A percentile compares a stretch with the other conserved stretches of the same genome.
These are phyloP conservation scores for Podospora bellae-mahoneyi DNA, from an alignment of 495 filamentous ascomycete genomes.

Conservation along the genomic window DNA sequence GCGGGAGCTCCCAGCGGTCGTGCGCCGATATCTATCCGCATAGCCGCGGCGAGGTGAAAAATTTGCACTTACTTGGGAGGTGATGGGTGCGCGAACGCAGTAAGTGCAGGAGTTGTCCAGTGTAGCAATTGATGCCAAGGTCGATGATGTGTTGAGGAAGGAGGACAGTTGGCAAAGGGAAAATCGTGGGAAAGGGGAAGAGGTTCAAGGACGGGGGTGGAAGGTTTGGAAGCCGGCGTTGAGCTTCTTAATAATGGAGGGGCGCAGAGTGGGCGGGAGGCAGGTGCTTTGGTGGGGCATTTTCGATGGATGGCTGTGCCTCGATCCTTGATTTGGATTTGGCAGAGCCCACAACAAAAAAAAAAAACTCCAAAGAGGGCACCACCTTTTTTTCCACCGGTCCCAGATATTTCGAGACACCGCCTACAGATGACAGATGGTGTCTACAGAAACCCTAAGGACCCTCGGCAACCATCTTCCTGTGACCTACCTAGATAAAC, in stretches of 20 bases:
- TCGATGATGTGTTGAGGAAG: slow-evolving; percentile 5
- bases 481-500: neutral
- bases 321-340: slow-evolving; percentile 22
- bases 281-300: slow-evolving; percentile 9
- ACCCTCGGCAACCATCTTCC: neutral
- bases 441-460: neutral
- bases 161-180: slow-evolving; percentile 10
- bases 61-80: neutral
- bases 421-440: neutral
- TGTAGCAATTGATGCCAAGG: slow-evolving; percentile 6
- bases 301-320: slow-evolving; percentile 20
- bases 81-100: neutral
- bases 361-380: slow-evolving; percentile 24
- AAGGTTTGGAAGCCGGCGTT: slow-evolving; percentile 15
- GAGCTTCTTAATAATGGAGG: slow-evolving; percentile 33
- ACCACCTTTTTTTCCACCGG: neutral
- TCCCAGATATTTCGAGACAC: neutral
- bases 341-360: slow-evolving; percentile 16
- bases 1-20: neutral
- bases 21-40: neutral
- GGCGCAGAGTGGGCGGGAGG: slow-evolving; percentile 17
- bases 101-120: neutral
- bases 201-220: slow-evolving; percentile 1
- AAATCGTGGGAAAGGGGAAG: slow-evolving; percentile 12
- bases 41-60: neutral